phyloP scores from a whole-genome alignment of 441 rosid genomes.

The Capsella rubella region DNA sequence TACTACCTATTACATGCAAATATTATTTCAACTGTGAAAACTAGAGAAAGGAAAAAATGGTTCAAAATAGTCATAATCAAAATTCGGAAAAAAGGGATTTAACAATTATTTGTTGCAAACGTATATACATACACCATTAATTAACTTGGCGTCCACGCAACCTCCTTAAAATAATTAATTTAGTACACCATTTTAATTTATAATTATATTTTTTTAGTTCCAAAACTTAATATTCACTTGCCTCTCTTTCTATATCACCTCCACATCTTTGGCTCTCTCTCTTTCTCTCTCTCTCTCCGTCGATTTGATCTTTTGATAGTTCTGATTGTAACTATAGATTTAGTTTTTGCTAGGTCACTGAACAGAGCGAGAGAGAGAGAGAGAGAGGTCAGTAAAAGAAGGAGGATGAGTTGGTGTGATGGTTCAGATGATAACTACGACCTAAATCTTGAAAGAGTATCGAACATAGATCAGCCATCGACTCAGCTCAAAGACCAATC shows the following conservation, averaged over 20 bases:
- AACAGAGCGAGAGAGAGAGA: slow-evolving; percentile 15
- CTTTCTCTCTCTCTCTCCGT: slow-evolving; percentile 19
- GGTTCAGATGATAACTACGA: slow-evolving; percentile 55
- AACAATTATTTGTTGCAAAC: slow-evolving; percentile 43
- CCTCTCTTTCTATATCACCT: slow-evolving; percentile 38
- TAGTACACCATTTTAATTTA: slow-evolving; percentile 22
- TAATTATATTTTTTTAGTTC: background rate
- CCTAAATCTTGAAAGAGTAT: slow-evolving; percentile 40
- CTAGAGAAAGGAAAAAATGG: slow-evolving; percentile 24
- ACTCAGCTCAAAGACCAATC: slow-evolving; percentile 41
- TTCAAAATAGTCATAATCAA: slow-evolving; percentile 35
- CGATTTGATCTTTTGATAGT: slow-evolving; percentile 26
- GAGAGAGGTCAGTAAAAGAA: slow-evolving; percentile 26
- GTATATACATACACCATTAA: slow-evolving; percentile 51
- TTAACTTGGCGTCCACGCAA: slow-evolving; percentile 84
- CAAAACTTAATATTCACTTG: slow-evolving; percentile 38
- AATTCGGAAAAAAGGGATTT: slow-evolving; percentile 8
- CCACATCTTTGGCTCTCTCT: slow-evolving; percentile 30
- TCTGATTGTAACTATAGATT: slow-evolving; percentile 44
- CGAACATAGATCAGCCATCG: slow-evolving; percentile 31
- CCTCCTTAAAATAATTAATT: slow-evolving; percentile 32
- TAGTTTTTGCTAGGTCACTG: slow-evolving; percentile 22
- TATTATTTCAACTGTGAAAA: slow-evolving; percentile 24
- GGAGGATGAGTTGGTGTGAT: slow-evolving; percentile 77
- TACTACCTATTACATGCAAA: slow-evolving; percentile 2